phyloP scores from a whole-genome alignment of 129 eudicot species.

The Escallonia rubra region DNA sequence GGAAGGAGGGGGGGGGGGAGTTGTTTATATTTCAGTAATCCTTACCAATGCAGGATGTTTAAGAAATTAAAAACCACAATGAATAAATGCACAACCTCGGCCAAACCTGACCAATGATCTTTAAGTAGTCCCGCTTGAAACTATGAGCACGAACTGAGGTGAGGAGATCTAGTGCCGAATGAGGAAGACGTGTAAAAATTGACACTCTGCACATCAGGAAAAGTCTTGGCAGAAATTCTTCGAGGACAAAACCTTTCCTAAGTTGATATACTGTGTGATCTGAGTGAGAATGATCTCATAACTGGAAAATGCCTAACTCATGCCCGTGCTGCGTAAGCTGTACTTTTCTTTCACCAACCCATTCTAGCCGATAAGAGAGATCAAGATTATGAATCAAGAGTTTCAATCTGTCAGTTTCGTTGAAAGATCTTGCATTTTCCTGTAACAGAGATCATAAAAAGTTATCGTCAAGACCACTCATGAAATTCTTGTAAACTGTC shows the following conservation, averaged over 20 bases:
- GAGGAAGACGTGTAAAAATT: background rate
- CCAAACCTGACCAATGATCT: too few species aligned
- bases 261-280: background rate
- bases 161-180: background rate
- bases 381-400: constrained; percentile 84
- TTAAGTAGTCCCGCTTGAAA: too few species aligned
- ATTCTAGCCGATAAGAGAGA: constrained; percentile 76
- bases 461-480: background rate
- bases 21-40: too few species aligned
- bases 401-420: constrained; percentile 63
- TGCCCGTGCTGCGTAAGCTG: constrained; percentile 62
- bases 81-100: too few species aligned
- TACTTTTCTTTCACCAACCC: constrained; percentile 67
- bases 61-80: too few species aligned
- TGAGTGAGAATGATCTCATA: constrained; percentile 19
- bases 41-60: too few species aligned
- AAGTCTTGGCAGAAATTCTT: background rate
- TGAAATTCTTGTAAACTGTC: background rate
- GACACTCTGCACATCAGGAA: background rate
- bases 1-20: too few species aligned
- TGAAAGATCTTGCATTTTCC: constrained; percentile 40
- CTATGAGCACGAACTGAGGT: background rate
- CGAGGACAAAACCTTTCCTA: constrained; percentile 1
- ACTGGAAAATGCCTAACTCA: constrained; percentile 71
- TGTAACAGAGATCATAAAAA: constrained; percentile 16